Percentiles rank a stretch among this genome's conserved stretches.
phyloP scores from a whole-genome alignment of 1,284 basidiomycete species.

The Trichosporon ovoides region DNA sequence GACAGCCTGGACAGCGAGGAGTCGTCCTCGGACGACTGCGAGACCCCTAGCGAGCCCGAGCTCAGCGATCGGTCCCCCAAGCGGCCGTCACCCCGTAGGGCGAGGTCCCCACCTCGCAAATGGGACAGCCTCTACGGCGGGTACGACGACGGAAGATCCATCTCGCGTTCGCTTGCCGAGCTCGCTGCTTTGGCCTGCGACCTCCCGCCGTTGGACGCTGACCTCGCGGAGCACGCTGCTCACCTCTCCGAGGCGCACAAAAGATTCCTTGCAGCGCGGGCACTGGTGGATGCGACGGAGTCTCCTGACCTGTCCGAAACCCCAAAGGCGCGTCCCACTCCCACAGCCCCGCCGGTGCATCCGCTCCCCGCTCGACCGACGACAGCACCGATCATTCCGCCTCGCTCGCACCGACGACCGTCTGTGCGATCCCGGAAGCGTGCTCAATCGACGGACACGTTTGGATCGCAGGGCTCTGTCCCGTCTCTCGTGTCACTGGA shows the following conservation, averaged over 20 bases:
- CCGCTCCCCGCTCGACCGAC: slow-evolving; percentile 2
- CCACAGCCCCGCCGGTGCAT: neutral
- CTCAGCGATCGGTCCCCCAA: neutral
- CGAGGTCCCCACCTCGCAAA: slow-evolving; percentile 12
- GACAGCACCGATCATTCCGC: neutral
- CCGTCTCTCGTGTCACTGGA: slow-evolving; percentile 37
- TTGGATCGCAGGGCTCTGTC: slow-evolving; percentile 34
- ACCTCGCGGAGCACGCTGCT: slow-evolving; percentile 9
- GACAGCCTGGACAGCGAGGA: slow-evolving; percentile 13
- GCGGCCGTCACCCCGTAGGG: neutral
- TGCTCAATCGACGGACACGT: slow-evolving; percentile 11
- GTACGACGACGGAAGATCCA: slow-evolving; percentile 20
- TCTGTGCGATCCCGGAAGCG: neutral
- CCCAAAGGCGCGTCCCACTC: neutral
- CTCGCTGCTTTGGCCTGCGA: slow-evolving; percentile 19
- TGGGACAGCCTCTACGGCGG: slow-evolving; percentile 12
- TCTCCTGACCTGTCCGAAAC: slow-evolving; percentile 3
- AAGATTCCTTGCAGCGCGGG: slow-evolving; percentile 1
- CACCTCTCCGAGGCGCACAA: neutral
- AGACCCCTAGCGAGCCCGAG: slow-evolving; percentile 1
- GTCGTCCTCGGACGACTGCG: slow-evolving; percentile 7
- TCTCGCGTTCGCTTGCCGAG: slow-evolving; percentile 21
- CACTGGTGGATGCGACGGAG: slow-evolving; percentile 11
- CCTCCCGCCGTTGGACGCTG: slow-evolving; percentile 15
- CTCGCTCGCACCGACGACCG: neutral